Base-by-base conservation (phyloP, 257 asterid species). In the Voacanga thouarsii region DNA sequence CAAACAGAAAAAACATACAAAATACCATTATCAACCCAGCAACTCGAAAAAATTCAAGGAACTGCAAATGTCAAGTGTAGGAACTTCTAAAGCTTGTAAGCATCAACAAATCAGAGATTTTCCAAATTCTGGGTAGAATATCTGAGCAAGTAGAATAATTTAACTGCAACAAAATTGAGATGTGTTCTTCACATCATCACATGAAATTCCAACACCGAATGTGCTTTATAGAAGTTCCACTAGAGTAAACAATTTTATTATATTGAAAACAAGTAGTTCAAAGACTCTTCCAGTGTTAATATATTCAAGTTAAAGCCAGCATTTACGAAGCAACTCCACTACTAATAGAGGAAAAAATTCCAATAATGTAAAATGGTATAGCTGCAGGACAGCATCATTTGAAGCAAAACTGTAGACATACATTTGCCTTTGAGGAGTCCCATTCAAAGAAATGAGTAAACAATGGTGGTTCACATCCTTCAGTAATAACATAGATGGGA, bases 391-490 rank as follows among this genome's bases (percentile, higher is more conserved):
- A 26, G 12, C 61, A 55, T 55, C 18, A 68, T 49, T 30, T 44
- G 41, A 61, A 68, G 79, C 77, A 45, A 61, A 65, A 71, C 8
- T 28, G 3, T 56, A 21, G 21, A 76, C 91, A 69, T 86, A 93
- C 98, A 75, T 85, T 81, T 44, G 90, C 87, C 82, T 91, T 93
- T 50, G 80, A 79, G 75, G 92, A 80, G 83, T 94, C 92, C 98
- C 98, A 94, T 74, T 92, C 74, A 86, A 93, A 93, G 83, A 90
- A 90, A 50, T 87, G 88, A 68, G 97, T 94, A 60, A 94, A 93
- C 78, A 89, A 89, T 47, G 92, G 85, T 5, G 98, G 98, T 77
- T 94, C 98, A 65, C 85, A 84, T 64, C 95, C 96, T 86, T 92
- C 98, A 12, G 82, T 89, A 23, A 92, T 83, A 49, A 89, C 82